Evolutionary conservation across 2,329 filamentous ascomycete species (phyloP).

Genomic region (Orbilia ellipsospora): DNA sequence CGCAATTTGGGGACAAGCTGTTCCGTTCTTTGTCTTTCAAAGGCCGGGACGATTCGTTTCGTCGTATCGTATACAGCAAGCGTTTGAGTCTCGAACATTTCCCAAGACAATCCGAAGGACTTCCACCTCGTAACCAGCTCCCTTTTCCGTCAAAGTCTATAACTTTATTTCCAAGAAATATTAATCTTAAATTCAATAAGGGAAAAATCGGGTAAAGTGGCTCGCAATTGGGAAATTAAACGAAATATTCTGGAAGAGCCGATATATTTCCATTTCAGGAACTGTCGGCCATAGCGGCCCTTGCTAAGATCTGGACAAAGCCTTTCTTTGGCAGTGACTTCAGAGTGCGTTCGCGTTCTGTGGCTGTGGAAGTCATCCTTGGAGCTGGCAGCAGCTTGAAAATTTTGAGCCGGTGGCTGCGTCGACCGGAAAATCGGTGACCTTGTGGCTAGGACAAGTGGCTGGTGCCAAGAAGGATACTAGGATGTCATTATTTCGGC

Average conservation of each 20-base stretch:
- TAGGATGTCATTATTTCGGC: background rate
- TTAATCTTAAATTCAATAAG: background rate
- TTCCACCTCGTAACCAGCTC: slow-evolving; percentile 25
- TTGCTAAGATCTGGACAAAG: slow-evolving; percentile 16
- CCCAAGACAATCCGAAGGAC: slow-evolving; percentile 36
- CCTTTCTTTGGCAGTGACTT: background rate
- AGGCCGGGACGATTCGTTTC: slow-evolving; percentile 1
- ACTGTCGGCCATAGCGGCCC: slow-evolving; percentile 24
- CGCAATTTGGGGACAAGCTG: slow-evolving; percentile 41
- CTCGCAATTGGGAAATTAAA: slow-evolving; percentile 20
- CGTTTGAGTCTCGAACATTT: slow-evolving; percentile 16
- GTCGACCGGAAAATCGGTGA: background rate
- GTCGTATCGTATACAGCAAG: slow-evolving; percentile 26
- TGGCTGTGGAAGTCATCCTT: slow-evolving; percentile 26
- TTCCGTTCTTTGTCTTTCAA: slow-evolving; percentile 13
- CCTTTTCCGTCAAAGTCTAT: slow-evolving; percentile 20
- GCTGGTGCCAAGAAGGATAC: slow-evolving; percentile 13
- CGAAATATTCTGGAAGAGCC: slow-evolving; percentile 18
- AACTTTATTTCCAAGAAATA: slow-evolving; percentile 15
- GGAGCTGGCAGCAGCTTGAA: background rate
- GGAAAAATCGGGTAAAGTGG: slow-evolving; percentile 22
- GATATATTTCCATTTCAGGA: slow-evolving; percentile 15
- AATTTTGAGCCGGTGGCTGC: background rate
- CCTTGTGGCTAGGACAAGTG: slow-evolving; percentile 2
- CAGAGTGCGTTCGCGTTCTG: background rate